Conservation (phyloP, 306 rosid species). For the Erythrophleum fordii region DNA sequence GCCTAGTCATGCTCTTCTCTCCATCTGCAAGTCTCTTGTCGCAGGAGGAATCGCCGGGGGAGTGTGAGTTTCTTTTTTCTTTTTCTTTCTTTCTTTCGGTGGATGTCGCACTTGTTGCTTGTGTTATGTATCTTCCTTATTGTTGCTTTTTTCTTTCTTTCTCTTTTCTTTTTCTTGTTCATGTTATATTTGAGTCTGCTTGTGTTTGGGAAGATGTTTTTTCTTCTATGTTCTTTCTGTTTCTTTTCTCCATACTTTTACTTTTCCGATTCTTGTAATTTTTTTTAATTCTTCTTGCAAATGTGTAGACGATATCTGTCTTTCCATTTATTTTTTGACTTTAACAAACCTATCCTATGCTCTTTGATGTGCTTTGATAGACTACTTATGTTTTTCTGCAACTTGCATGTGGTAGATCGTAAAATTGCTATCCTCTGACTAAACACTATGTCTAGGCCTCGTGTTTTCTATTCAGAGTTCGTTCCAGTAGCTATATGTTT, state of each 20-base stretch:
- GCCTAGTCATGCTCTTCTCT: constrained; percentile 50
- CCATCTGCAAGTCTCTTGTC: constrained; percentile 66
- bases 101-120: not conserved
- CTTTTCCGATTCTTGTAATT: not conserved
- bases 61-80: constrained; percentile 58
- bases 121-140: not conserved
- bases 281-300: not conserved
- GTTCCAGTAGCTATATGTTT: not conserved
- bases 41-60: constrained; percentile 85
- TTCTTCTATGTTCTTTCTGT: not conserved
- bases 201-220: constrained; percentile 43
- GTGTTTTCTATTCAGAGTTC: too few species aligned
- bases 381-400: not conserved
- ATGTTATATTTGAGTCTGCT: constrained; percentile 21
- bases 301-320: not conserved
- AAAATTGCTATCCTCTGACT: not conserved
- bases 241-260: not conserved
- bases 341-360: not conserved
- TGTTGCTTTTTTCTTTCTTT: not conserved
- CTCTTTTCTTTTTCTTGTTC: not conserved
- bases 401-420: not conserved
- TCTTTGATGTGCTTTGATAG: not conserved
- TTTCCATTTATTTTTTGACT: not conserved
- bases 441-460: not conserved
- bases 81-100: not conserved